Percentiles rank a stretch among this genome's conserved stretches.
Evolutionary conservation across 306 rosid genomes (phyloP).

Genomic region (Elaeagnus macrophylla): DNA sequence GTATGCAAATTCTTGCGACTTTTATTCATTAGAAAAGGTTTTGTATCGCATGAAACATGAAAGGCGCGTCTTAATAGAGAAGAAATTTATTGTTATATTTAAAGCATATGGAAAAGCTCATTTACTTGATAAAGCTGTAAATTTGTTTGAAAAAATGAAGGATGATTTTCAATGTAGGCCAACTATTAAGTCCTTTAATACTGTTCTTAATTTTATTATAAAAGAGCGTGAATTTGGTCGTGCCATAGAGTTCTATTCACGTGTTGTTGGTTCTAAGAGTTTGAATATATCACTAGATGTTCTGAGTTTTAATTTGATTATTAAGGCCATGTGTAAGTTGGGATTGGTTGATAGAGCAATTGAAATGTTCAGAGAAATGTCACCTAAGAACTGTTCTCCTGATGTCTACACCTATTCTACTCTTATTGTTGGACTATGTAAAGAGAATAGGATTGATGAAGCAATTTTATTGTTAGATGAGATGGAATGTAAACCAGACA

Average conservation of each 20-base stretch:
- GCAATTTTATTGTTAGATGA: slow-evolving; percentile 74
- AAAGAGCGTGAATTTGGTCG: slow-evolving; percentile 41
- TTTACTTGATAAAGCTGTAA: slow-evolving; percentile 58
- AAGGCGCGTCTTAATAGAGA: slow-evolving; percentile 51
- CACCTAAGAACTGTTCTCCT: slow-evolving; percentile 45
- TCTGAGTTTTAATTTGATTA: slow-evolving; percentile 70
- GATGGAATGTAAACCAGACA: slow-evolving; percentile 76
- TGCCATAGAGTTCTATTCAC: slow-evolving; percentile 51
- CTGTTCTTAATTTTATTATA: slow-evolving; percentile 79
- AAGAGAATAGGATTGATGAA: slow-evolving; percentile 65
- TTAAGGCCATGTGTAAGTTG: slow-evolving; percentile 76
- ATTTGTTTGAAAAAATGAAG: slow-evolving; percentile 66
- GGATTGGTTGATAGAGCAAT: slow-evolving; percentile 72
- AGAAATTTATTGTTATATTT: slow-evolving; percentile 52
- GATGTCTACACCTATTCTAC: slow-evolving; percentile 66
- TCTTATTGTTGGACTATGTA: slow-evolving; percentile 83
- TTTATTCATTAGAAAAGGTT: slow-evolving; percentile 46
- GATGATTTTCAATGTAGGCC: slow-evolving; percentile 63
- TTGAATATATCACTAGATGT: slow-evolving; percentile 44
- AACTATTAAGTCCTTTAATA: slow-evolving; percentile 72
- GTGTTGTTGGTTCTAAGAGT: slow-evolving; percentile 24
- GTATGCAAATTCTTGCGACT: slow-evolving; percentile 47
- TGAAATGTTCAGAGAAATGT: slow-evolving; percentile 63
- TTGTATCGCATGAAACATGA: slow-evolving; percentile 60
- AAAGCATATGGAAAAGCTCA: slow-evolving; percentile 84